Base-by-base conservation (phyloP, 495 filamentous ascomycete genomes). In the Evernia prunastri region DNA sequence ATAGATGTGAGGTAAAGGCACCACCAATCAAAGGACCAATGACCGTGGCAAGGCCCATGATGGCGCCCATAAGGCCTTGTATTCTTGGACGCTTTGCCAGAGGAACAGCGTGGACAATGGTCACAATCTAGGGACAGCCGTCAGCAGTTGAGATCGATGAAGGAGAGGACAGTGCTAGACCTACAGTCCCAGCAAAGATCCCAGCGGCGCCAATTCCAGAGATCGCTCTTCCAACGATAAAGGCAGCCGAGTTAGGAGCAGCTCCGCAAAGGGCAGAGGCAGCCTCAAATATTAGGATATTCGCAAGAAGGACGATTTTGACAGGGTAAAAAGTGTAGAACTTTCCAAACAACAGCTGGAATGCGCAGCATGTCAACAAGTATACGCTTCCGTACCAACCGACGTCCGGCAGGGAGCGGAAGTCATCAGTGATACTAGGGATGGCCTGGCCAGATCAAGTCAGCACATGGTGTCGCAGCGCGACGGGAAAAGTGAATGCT, bases 291-390 rank as follows among this genome's bases (percentile, higher is more conserved):
- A 87, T 47, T 3, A 72, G 62, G 59, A 85, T 74, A 56, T 75
- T 75, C 23, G 65, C 56, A n/a, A 85, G 66, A 62, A 82, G 84
- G 36, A 82, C 75, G 67, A 67, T 75, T 69, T 86, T 87, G 58
- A 80, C 74, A 72, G 70, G 67, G 72, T 86, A 90, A 79, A 88
- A 89, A 4, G 82, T 85, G 76, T 92, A 93, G 56, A 92, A 71
- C 67, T 86, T 86, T 65, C 90, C 90, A 67, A 87, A 89, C 23
- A 88, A 73, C 25, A 90, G 77, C 63, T 87, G 85, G 40, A 91
- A 82, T 11, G 86, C 72, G 70, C 82, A 85, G 1, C 83, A 81
- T 25, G 85, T 87, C 68, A 91, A 81, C 57, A 92, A 79, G 71
- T 86, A 90, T 27, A 86, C 79, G 15, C 78, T 79, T 18, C 78